These are phyloP conservation scores for Drechslera avenae DNA, from an alignment of 2,329 filamentous ascomycete species.

Conservation along the genomic window DNA sequence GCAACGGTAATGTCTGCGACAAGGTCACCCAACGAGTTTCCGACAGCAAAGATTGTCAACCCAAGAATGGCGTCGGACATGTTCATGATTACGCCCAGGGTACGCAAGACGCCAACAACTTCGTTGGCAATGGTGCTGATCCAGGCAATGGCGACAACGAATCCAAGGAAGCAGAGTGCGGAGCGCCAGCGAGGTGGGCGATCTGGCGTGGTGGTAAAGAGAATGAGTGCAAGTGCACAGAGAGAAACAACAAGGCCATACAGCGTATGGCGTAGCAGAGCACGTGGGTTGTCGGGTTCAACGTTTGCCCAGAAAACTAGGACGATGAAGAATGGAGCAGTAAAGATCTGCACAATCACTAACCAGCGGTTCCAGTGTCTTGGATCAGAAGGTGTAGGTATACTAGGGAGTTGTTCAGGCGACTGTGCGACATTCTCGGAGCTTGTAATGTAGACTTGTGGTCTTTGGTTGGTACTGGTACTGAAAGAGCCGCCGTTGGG, in stretches of 20 bases:
- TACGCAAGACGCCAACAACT: constrained; percentile 93
- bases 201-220: constrained; percentile 70
- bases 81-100: constrained; percentile 85
- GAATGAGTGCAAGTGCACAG: constrained; percentile 67
- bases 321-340: constrained; percentile 81
- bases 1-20: constrained; percentile 96
- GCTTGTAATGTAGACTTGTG: constrained; percentile 40
- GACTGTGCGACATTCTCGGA: constrained; percentile 43
- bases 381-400: constrained; percentile 28
- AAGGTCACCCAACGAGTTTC: constrained; percentile 91
- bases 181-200: constrained; percentile 75
- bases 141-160: constrained; percentile 91
- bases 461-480: constrained; percentile 27
- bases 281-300: constrained; percentile 60
- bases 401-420: constrained; percentile 41
- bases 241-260: constrained; percentile 62
- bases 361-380: constrained; percentile 91
- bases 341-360: constrained; percentile 81
- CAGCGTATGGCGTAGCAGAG: constrained; percentile 62
- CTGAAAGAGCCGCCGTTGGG: constrained; percentile 15
- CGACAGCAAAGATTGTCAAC: constrained; percentile 93
- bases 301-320: constrained; percentile 76
- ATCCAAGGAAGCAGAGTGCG: constrained; percentile 84
- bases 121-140: constrained; percentile 95
- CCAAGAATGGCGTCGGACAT: constrained; percentile 96